phyloP scores from a whole-genome alignment of 208 protist species.

The Trypanosoma platydactyli region DNA sequence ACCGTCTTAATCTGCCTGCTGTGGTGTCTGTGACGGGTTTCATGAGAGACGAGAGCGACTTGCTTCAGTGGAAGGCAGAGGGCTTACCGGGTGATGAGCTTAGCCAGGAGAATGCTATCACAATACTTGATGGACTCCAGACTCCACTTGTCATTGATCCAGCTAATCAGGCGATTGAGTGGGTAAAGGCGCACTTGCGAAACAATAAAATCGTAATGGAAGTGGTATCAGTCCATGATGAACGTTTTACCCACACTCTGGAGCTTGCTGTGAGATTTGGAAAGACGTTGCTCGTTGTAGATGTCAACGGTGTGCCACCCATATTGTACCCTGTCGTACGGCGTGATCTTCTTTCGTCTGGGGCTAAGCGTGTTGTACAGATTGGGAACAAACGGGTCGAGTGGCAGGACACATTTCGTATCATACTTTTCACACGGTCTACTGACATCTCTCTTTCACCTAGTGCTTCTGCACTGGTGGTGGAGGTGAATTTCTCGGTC shows the following conservation, averaged over 20 bases:
- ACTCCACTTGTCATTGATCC: slow-evolving; percentile 97
- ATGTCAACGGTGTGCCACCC: slow-evolving; percentile 94
- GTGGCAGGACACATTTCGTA: slow-evolving; percentile 95
- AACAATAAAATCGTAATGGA: slow-evolving; percentile 75
- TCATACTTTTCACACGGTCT: slow-evolving; percentile 94
- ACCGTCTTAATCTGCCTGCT: slow-evolving; percentile 44
- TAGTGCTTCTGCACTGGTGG: slow-evolving; percentile 86
- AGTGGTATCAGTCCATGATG: slow-evolving; percentile 88
- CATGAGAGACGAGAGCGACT: slow-evolving; percentile 93
- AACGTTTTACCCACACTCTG: slow-evolving; percentile 93
- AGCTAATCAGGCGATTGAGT: slow-evolving; percentile 91
- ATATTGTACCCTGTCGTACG: slow-evolving; percentile 95
- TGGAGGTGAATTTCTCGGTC: slow-evolving; percentile 97
- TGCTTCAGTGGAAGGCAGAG: slow-evolving; percentile 94
- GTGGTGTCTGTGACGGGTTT: slow-evolving; percentile 74
- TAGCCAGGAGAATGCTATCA: slow-evolving; percentile 96
- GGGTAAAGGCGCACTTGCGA: slow-evolving; percentile 90
- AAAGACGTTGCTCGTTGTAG: slow-evolving; percentile 96
- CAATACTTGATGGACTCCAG: slow-evolving; percentile 87
- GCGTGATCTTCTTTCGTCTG: slow-evolving; percentile 89
- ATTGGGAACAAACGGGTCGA: slow-evolving; percentile 97
- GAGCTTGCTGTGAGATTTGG: slow-evolving; percentile 98
- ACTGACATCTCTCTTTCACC: slow-evolving; percentile 88
- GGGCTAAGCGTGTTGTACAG: slow-evolving; percentile 91
- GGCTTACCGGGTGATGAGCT: slow-evolving; percentile 95